Base-by-base conservation (phyloP, 306 rosid genomes). In the Dryas alaskensis region DNA sequence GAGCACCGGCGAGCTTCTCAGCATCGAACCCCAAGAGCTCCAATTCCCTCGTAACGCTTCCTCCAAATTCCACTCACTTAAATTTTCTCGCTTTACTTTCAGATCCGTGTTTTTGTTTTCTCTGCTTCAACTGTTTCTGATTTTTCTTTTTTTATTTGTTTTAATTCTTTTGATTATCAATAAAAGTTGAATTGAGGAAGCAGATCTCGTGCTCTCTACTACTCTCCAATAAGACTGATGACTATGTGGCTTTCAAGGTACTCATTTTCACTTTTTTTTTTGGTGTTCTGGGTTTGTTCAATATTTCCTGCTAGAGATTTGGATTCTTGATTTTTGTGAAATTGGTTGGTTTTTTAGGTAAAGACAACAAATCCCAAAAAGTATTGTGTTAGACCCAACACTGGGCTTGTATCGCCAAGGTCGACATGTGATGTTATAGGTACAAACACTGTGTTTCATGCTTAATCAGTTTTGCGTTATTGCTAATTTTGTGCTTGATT, bases 361-460 rank as follows among this genome's bases (percentile, higher is more conserved):
- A 92, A 92, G 85, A 90, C 98, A 5, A 92, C 98, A 73, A 92
- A 92, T 81, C 98, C 98, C 3, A 92, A 88, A 86, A 92, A 92
- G 84, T 92, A 92, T 58, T 92, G 98, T 85, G 98, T 92, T 80
- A 88, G 96, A 86, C 98, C 98, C 76, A 92, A 92, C 85, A 90
- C 93, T 74, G 98, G 98, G 73, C 77, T 92, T 82, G 96, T 92
- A 70, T 60, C 82, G 81, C 98, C 98, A 57, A 84, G 90, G 89
- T 84, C 98, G 75, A 84, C 96, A 55, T 92, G 91, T 80, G 96
- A 88, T 78, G 76, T 92, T 67, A 83, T 73, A 78, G 98, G 98
- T 92, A 53, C 72, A 68, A 54, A 72, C 62, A 48, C 47, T 42
- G 54, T 44, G 31, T 72, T 73, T 59, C 64, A 73, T n/a, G n/a